Base-by-base conservation (phyloP, 1,139 yeast genomes). In the Candida sojae region DNA sequence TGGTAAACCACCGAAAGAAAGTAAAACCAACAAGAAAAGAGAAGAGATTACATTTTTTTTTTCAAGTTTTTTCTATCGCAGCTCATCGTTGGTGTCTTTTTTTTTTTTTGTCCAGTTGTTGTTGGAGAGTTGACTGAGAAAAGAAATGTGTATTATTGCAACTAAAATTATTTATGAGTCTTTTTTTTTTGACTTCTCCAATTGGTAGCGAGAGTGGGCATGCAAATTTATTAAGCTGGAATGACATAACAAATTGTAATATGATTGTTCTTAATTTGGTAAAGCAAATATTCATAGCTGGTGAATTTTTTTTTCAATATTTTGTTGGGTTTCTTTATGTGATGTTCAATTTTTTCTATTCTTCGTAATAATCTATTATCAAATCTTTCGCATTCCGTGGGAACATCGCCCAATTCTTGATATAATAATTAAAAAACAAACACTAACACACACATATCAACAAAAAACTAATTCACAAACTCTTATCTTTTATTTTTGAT, bases 1-100 rank as follows among this genome's bases (percentile, higher is more conserved):
- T 25, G 23, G 33, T 33, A 38, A 43, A 43, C 46, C 46, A 43
- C 46, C 46, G 46, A 43, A 43, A 43, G 42, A 43, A 42, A 42
- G 13, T 30, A 37, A 36, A 36, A n/a, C 12, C 11, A 23, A 10
- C 30, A 23, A 11, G 5, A 8, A 30, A 21, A 32, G 25, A 30
- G 42, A 29, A 39, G 34, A 39, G 35, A 17, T 30, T 30, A 21
- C 31, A n/a, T 4, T 12, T 33, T 33, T 41, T 31, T 40, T 31
- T 41, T 33, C 4, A 3, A 26, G 4, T 2, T 38, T 38, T 38
- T 38, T 38, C 12, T 26, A 28, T 4, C 25, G n/a, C 42, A 31
- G 32, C 43, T 41, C 43, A 41, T 41, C 43, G 21, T 17, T 17
- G 37, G 30, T 17, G 6, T 3, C 9, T 26, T 26, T 26, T 26